Evolutionary conservation across 2,329 filamentous ascomycete genomes (phyloP).

Genomic region (Colletotrichum australisinense): DNA sequence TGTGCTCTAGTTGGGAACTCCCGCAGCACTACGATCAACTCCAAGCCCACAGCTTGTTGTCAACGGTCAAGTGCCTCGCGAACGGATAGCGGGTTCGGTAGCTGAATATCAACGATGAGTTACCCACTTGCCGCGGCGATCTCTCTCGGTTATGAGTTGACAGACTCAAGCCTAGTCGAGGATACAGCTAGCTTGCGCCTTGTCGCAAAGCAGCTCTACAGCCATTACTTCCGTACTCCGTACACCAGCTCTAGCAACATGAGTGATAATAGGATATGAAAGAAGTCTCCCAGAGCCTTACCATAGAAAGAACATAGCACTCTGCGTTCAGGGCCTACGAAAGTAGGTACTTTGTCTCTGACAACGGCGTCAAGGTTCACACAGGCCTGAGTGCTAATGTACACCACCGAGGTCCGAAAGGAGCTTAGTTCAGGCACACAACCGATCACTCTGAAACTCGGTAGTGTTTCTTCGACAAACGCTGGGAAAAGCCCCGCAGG

Average conservation of each 20-base stretch:
- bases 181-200: not conserved
- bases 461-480: constrained; percentile 34
- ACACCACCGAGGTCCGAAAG: not conserved
- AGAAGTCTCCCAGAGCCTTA: not conserved
- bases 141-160: not conserved
- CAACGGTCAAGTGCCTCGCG: not conserved
- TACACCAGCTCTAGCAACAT: not conserved
- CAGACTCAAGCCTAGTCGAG: not conserved
- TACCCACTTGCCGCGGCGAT: not conserved
- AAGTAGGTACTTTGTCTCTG: not conserved
- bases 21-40: not conserved
- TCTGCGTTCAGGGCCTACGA: not conserved
- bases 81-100: not conserved
- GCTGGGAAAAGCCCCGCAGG: constrained; percentile 25
- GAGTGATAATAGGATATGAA: too few species aligned
- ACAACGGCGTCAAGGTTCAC: not conserved
- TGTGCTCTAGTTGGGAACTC: not conserved
- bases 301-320: not conserved
- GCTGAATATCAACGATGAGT: not conserved
- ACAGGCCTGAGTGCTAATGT: constrained; percentile 1
- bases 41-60: not conserved
- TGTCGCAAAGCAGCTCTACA: not conserved
- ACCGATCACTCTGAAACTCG: constrained; percentile 36
- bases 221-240: not conserved
- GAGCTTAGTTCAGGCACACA: constrained; percentile 32